Conservation (phyloP, 2,329 filamentous ascomycete species). For the Aureobasidium sp. region DNA sequence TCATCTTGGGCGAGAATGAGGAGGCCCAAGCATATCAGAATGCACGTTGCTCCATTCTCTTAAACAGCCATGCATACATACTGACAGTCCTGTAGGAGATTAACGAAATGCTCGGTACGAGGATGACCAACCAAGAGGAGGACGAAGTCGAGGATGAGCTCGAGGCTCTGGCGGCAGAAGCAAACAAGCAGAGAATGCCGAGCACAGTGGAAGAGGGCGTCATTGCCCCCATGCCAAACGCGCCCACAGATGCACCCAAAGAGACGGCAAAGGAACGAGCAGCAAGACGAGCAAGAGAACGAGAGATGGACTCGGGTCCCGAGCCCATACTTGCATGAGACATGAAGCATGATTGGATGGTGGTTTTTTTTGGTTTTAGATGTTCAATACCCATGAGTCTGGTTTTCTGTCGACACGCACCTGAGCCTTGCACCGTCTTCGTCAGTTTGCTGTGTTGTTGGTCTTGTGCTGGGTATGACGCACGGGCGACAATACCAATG, state of each 20-base stretch:
- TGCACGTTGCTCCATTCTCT: slow-evolving; percentile 42
- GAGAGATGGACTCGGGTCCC: slow-evolving; percentile 10
- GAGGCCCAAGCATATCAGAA: slow-evolving; percentile 89
- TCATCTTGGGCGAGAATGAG: slow-evolving; percentile 85
- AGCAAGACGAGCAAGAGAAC: slow-evolving; percentile 24
- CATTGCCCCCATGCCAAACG: slow-evolving; percentile 27
- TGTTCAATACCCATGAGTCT: slow-evolving; percentile 13
- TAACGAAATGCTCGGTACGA: slow-evolving; percentile 79
- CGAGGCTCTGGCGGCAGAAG: slow-evolving; percentile 66
- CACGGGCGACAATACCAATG: slow-evolving; percentile 1
- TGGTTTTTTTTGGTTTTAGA: neutral
- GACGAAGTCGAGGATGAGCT: slow-evolving; percentile 97
- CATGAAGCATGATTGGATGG: neutral
- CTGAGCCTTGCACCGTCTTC: neutral
- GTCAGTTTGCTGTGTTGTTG: neutral
- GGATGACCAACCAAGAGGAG: slow-evolving; percentile 90
- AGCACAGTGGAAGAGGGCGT: slow-evolving; percentile 32
- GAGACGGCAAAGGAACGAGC: slow-evolving; percentile 25
- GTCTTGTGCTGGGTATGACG: neutral
- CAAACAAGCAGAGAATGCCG: slow-evolving; percentile 31
- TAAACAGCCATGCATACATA: neutral
- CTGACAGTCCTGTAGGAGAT: slow-evolving; percentile 58
- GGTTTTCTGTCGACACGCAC: neutral
- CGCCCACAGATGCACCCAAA: slow-evolving; percentile 27
- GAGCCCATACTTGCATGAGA: slow-evolving; percentile 16